A percentile compares a stretch with the other conserved stretches of the same genome.
These are phyloP conservation scores for Chrysosporium queenslandicum DNA, from an alignment of 2,329 filamentous ascomycete species.

Conservation along the genomic window DNA sequence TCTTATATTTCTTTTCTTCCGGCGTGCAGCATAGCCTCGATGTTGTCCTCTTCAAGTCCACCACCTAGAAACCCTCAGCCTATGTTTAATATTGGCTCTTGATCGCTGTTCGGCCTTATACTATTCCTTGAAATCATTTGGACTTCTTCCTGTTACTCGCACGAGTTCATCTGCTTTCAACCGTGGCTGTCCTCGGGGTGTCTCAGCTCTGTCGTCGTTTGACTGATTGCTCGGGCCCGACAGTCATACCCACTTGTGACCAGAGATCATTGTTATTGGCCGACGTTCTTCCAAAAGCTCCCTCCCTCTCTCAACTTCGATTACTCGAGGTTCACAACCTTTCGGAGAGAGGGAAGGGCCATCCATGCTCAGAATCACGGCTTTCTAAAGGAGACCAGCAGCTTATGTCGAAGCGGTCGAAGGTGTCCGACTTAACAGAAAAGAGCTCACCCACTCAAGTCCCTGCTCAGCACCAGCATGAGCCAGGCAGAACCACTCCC, in stretches of 20 bases:
- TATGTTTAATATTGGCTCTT: neutral
- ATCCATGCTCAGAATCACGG: slow-evolving; percentile 29
- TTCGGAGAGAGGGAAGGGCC: slow-evolving; percentile 32
- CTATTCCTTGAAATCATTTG: neutral
- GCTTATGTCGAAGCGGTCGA: slow-evolving; percentile 33
- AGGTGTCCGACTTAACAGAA: slow-evolving; percentile 25
- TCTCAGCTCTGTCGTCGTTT: slow-evolving; percentile 25
- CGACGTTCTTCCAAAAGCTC: slow-evolving; percentile 21
- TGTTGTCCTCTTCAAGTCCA: neutral
- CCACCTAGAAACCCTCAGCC: neutral
- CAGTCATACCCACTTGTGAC: slow-evolving; percentile 25
- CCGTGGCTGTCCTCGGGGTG: slow-evolving; percentile 35
- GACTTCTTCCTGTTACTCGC: neutral
- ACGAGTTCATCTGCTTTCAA: slow-evolving; percentile 18
- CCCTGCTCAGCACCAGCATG: neutral
- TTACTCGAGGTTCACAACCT: slow-evolving; percentile 26
- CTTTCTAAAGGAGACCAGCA: slow-evolving; percentile 25
- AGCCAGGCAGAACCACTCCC: neutral
- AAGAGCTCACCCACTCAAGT: slow-evolving; percentile 17
- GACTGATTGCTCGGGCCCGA: slow-evolving; percentile 24
- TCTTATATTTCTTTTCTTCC: slow-evolving; percentile 9
- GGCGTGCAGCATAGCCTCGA: neutral
- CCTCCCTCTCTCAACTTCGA: slow-evolving; percentile 33
- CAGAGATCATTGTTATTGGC: slow-evolving; percentile 24
- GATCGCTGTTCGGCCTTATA: neutral